Percentiles rank a stretch among this genome's conserved stretches.
Conservation (phyloP, 169 alveolate genomes). For the Cryptosporidium tyzzeri region DNA sequence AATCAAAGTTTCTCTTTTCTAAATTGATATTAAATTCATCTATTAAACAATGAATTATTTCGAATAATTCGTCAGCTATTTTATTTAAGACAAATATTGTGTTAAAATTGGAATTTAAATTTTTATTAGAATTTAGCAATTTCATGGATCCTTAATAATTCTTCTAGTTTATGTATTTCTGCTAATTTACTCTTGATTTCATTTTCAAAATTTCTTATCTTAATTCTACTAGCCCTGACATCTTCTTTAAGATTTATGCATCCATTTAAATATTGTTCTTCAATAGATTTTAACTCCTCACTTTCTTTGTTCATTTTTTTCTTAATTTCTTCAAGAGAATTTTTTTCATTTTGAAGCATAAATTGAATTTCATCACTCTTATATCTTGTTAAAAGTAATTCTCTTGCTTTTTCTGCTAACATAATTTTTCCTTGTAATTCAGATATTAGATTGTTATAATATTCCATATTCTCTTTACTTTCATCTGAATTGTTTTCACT, state of each 20-base stretch:
- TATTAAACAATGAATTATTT: no score
- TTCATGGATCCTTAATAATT: not conserved
- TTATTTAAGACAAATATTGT: no score
- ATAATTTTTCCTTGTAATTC: slow-evolving; percentile 47
- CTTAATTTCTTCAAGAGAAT: slow-evolving; percentile 38
- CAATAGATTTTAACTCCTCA: slow-evolving; percentile 17
- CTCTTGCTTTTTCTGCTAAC: slow-evolving; percentile 35
- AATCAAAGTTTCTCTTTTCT: no score
- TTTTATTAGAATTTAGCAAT: not conserved
- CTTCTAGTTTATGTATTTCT: slow-evolving; percentile 44
- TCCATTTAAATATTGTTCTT: slow-evolving; percentile 55
- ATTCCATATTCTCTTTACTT: slow-evolving; percentile 53
- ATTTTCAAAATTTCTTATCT: slow-evolving; percentile 28
- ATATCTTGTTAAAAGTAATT: not conserved
- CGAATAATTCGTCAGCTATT: not conserved
- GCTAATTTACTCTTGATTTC: slow-evolving; percentile 25
- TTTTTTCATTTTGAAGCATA: slow-evolving; percentile 35
- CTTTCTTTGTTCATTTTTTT: slow-evolving; percentile 2
- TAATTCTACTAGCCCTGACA: slow-evolving; percentile 30
- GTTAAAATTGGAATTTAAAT: not conserved
- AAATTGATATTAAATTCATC: no score
- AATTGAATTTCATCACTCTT: slow-evolving; percentile 24
- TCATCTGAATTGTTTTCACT: slow-evolving; percentile 20
- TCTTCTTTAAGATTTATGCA: slow-evolving; percentile 24
- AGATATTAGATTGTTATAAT: slow-evolving; percentile 10